phyloP scores from a whole-genome alignment of 2,329 filamentous ascomycete species.

The Penicillium sp. region DNA sequence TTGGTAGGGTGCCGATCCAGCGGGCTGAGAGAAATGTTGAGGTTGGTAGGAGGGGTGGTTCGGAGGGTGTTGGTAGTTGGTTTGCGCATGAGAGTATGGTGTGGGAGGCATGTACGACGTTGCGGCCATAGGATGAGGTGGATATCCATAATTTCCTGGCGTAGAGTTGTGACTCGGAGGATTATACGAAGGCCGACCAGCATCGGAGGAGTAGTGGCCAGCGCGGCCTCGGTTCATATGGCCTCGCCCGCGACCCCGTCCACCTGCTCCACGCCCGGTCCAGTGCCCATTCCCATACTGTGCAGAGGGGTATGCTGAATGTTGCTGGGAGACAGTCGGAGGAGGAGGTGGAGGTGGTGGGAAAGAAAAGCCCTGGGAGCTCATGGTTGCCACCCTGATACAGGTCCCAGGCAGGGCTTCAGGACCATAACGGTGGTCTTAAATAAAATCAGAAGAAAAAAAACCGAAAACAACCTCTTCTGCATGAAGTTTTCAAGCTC shows the following conservation, averaged over 20 bases:
- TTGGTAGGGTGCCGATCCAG: constrained; percentile 27
- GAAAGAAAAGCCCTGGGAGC: constrained; percentile 46
- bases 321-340: constrained; percentile 21
- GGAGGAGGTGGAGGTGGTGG: constrained; percentile 47
- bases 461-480: constrained; percentile 2
- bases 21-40: constrained; percentile 28
- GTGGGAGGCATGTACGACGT: constrained; percentile 27
- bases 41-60: constrained; percentile 22
- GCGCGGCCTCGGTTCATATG: constrained; percentile 33
- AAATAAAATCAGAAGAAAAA: constrained; percentile 1
- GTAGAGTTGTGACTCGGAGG: constrained; percentile 28
- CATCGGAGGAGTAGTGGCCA: constrained; percentile 15
- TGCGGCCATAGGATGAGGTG: constrained; percentile 25
- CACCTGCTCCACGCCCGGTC: constrained; percentile 27
- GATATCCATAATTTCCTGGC: constrained; percentile 33
- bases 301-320: constrained; percentile 21
- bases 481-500: constrained; percentile 14
- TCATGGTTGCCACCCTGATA: constrained; percentile 34
- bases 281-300: constrained; percentile 27
- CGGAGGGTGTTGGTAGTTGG: constrained; percentile 24
- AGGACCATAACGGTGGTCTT: constrained; percentile 19
- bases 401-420: constrained; percentile 28
- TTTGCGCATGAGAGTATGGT: constrained; percentile 26
- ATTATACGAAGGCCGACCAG: constrained; percentile 21
- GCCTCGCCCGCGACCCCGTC: constrained; percentile 38